Base-by-base conservation (phyloP, 306 rosid species). In the Potentilla sterilis region DNA sequence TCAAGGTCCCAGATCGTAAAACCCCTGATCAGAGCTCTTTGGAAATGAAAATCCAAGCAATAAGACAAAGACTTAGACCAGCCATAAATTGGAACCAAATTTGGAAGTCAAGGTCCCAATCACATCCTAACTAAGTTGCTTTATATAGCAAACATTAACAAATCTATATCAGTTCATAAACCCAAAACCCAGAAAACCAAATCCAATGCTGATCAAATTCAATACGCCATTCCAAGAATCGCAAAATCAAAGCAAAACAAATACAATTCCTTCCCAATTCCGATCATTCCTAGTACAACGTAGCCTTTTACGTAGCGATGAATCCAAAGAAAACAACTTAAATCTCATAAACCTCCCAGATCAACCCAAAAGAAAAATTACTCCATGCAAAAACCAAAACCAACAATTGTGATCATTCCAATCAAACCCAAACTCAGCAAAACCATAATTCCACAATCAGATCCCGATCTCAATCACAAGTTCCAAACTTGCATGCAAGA, bases 401-500 rank as follows among this genome's bases (percentile, higher is more conserved):
- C 58, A 21, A 41, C 5, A 68, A 54, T 28, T 43, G 22, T 55
- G 55, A 55, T 64, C 55, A 58, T 46, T 11, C 58, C 10, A 44
- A 76, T 68, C 68, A 43, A 55, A 51, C 35, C 55, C 59, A 72
- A 72, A 72, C 65, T 21, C 58, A 24, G 8, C 80, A 47, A 70
- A 80, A 79, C 75, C 70, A 77, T 63, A 55, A 41, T 9, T 67
- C 76, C 37, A 34, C 42, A 58, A 77, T 82, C 85, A 48, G 93
- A 87, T 88, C 88, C 78, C 79, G 67, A 81, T 61, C 70, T 42
- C 66, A 55, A 80, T 35, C 71, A 35, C 18, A 75, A 80, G 41
- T 84, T 64, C 77, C 65, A 59, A 73, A 42, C 43, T 35, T 42
- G 75, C 51, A 67, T 59, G 54, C 73, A 73, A 47, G 6, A 14